Evolutionary conservation across 176 grass and related monocot species (phyloP), one percentile per base, ranked within the genome.

Genomic region (Bonia amplexicaulis): DNA sequence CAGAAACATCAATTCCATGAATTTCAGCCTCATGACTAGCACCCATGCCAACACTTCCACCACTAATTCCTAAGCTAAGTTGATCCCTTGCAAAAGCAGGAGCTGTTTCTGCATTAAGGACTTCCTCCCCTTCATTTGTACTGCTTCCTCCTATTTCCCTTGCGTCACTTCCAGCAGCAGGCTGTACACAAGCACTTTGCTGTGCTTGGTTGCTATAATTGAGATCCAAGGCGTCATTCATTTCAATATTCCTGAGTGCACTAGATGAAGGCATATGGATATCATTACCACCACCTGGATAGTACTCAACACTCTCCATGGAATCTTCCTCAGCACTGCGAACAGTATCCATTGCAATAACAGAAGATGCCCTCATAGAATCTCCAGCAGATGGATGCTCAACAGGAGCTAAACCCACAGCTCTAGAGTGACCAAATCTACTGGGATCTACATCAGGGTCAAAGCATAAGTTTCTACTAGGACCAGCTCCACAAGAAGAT

Each of bases 231-330:
- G 77, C 80, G 74, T 96, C 96, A 90, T 91, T 92, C 87, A 93
- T 93, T 65, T 90, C 93, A 79, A 92, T 74, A 71, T 91, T 97
- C 80, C 92, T 83, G 44, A 89, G 70, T 31, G 86, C 77, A 69
- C 89, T 92, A 12, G 95, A 92, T 84, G 95, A 97, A 84, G 90
- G 95, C 90, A 88, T 91, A 79, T 92, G 77, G 67, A 92, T 77
- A 81, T 91, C 93, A 88, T 88, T 92, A 47, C 82, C 83, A 78
- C 78, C 85, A 83, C 88, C 93, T 9, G 93, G 96, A 88, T 98
- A 85, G 83, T 98, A 95, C 81, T 95, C 96, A 67, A 98, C 96
- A 59, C 96, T 98, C 79, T 98, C 96, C 96, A 98, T 98, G 7
- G 96, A 98, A 83, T 94, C 88, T 37, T 98, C 89, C 35, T 94